phyloP scores from a whole-genome alignment of 1,284 basidiomycete species.

The Lentinus polychrous region DNA sequence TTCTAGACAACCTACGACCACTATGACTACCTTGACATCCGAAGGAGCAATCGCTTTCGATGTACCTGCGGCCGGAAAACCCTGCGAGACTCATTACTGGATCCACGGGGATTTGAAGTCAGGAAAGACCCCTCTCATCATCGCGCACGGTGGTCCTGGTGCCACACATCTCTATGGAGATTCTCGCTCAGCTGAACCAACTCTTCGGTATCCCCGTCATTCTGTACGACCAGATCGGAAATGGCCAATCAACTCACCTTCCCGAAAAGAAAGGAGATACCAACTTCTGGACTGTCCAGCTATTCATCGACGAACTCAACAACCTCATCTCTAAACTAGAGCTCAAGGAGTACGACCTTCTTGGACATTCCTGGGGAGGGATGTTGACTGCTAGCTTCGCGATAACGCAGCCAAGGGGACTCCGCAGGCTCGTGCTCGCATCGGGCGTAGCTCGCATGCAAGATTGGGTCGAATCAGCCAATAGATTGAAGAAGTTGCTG shows the following conservation, averaged over 20 bases:
- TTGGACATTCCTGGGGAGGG: constrained; percentile 48
- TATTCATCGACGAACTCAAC: constrained; percentile 45
- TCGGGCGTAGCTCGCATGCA: constrained; percentile 25
- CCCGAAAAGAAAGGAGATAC: constrained; percentile 25
- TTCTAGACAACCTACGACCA: no score
- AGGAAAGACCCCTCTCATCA: constrained; percentile 29
- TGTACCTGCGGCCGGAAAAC: constrained; percentile 5
- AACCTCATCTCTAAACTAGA: constrained; percentile 34
- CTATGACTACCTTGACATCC: neutral
- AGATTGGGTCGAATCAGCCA: constrained; percentile 27
- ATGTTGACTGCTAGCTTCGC: constrained; percentile 35
- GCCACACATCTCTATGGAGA: constrained; percentile 33
- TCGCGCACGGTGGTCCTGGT: constrained; percentile 39
- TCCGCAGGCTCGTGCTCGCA: constrained; percentile 34
- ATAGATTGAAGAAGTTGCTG: constrained; percentile 24
- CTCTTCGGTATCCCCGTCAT: constrained; percentile 31
- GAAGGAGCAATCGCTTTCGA: constrained; percentile 4
- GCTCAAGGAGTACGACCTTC: constrained; percentile 31
- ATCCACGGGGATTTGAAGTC: constrained; percentile 3
- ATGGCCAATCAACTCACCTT: constrained; percentile 36
- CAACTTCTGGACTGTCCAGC: constrained; percentile 38
- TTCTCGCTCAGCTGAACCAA: constrained; percentile 26
- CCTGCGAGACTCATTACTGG: constrained; percentile 7
- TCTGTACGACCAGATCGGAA: constrained; percentile 47
- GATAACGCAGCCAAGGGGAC: constrained; percentile 26